A percentile compares a stretch with the other conserved stretches of the same genome.
Conservation (phyloP, 1,139 yeast species). For the Sugiyamaella novakii region DNA sequence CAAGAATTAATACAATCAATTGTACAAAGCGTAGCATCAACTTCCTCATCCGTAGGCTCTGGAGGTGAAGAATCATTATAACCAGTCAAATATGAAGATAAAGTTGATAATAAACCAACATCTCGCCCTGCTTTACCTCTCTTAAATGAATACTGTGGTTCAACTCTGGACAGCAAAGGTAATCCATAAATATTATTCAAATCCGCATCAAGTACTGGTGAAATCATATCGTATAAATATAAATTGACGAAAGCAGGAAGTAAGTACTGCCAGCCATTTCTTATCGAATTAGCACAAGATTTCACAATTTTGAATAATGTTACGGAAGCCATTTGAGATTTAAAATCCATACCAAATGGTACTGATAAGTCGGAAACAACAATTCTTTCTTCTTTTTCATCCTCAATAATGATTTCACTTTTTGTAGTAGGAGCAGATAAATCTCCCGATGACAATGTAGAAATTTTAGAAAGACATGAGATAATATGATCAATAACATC, state of each 20-base stretch:
- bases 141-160: conserved; percentile 65
- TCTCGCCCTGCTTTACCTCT: conserved; percentile 65
- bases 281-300: conserved; percentile 53
- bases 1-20: conserved; percentile 78
- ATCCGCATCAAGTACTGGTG: conserved; percentile 16
- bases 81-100: conserved; percentile 89
- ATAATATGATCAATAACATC: conserved; percentile 67
- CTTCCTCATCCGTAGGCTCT: conserved; percentile 91
- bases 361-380: conserved; percentile 83
- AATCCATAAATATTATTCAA: conserved; percentile 21
- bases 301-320: conserved; percentile 78
- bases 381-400: conserved; percentile 49
- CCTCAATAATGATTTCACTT: conserved; percentile 48
- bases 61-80: conserved; percentile 82
- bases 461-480: conserved; percentile 63
- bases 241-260: conserved; percentile 63
- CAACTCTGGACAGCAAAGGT: conserved; percentile 56
- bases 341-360: conserved; percentile 84
- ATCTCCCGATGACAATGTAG: conserved; percentile 47
- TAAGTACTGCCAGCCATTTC: conserved; percentile 61
- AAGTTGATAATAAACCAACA: conserved; percentile 77
- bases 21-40: conserved; percentile 80
- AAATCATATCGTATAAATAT: conserved; percentile 69
- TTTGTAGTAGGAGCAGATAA: conserved; percentile 39
- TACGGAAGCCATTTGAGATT: conserved; percentile 86